Conservation (phyloP, 1,139 yeast species). For the Yamadazyma trypodendri region DNA sequence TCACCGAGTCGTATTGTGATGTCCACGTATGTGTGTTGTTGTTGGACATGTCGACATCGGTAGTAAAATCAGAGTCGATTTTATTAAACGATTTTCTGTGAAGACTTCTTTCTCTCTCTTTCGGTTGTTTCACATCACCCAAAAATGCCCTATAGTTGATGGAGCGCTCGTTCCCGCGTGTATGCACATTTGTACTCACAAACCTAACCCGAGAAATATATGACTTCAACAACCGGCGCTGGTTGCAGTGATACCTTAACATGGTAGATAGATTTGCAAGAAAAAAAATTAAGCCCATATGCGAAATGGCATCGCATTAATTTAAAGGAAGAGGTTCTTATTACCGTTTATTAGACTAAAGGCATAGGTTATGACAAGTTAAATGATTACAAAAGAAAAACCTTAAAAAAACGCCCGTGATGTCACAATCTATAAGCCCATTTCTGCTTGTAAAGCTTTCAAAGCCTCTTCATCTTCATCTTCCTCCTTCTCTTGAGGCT, state of each 20-base stretch:
- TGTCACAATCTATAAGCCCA: conserved; percentile 69
- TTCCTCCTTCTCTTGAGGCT: conserved; percentile 51
- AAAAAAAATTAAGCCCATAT: background rate
- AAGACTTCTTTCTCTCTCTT: conserved; percentile 4
- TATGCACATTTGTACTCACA: background rate
- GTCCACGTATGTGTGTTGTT: conserved; percentile 28
- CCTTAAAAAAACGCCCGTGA: background rate
- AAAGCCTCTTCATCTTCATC: conserved; percentile 92
- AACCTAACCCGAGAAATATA: background rate
- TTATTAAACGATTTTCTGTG: conserved; percentile 9
- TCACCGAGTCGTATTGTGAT: conserved; percentile 42
- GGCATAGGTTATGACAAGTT: background rate
- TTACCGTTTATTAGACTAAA: conserved; percentile 1
- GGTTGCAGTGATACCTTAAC: background rate
- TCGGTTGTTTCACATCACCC: conserved; percentile 2
- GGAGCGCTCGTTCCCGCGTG: background rate
- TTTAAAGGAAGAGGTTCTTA: background rate
- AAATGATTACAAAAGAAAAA: background rate
- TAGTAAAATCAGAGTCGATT: conserved; percentile 4
- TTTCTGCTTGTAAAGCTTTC: conserved; percentile 86
- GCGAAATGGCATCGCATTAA: conserved; percentile 1
- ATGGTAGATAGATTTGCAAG: background rate
- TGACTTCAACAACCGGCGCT: background rate
- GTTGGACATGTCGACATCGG: background rate
- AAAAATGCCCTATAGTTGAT: conserved; percentile 3